Evolutionary conservation across 371 early-diverging fungal species (phyloP).

Genomic region (Lichtheimia ornata): DNA sequence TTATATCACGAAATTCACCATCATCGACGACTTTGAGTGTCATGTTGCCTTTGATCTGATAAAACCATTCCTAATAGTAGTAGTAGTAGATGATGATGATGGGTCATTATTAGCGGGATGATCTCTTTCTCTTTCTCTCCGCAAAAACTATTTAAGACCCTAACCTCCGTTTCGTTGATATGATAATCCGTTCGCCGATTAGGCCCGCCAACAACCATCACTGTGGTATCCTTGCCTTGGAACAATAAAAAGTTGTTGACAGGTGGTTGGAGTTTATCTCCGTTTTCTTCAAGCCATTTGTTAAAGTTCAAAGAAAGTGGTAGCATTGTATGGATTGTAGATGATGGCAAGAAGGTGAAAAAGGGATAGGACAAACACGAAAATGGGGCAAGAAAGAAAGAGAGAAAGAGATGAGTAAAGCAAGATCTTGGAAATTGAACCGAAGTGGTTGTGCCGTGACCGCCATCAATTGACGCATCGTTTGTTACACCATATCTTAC

Average conservation of each 20-base stretch:
- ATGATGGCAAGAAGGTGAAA: neutral
- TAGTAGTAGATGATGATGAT: too few relatives aligned
- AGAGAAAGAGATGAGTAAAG: conserved; percentile 1
- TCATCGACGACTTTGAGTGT: conserved; percentile 83
- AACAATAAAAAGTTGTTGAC: conserved; percentile 92
- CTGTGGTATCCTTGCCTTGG: conserved; percentile 79
- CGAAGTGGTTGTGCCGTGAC: neutral
- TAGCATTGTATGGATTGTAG: conserved; percentile 34
- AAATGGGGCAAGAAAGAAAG: neutral
- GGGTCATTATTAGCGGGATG: neutral
- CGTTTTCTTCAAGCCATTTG: conserved; percentile 85
- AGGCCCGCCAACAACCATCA: conserved; percentile 89
- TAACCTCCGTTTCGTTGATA: conserved; percentile 91
- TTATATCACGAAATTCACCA: conserved; percentile 78
- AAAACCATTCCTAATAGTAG: conserved; percentile 88
- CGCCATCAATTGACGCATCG: neutral
- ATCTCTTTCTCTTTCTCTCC: neutral
- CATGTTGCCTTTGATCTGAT: conserved; percentile 91
- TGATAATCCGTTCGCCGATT: conserved; percentile 93
- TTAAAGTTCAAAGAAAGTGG: conserved; percentile 84
- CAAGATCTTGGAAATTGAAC: conserved; percentile 1
- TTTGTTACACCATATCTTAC: neutral
- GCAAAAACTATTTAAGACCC: too few relatives aligned
- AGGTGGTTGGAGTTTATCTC: conserved; percentile 86
- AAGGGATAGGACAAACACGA: too few relatives aligned